Evolutionary conservation across 768 basidiomycete genomes (phyloP).

Genomic region (Pulveroboletus sp.): DNA sequence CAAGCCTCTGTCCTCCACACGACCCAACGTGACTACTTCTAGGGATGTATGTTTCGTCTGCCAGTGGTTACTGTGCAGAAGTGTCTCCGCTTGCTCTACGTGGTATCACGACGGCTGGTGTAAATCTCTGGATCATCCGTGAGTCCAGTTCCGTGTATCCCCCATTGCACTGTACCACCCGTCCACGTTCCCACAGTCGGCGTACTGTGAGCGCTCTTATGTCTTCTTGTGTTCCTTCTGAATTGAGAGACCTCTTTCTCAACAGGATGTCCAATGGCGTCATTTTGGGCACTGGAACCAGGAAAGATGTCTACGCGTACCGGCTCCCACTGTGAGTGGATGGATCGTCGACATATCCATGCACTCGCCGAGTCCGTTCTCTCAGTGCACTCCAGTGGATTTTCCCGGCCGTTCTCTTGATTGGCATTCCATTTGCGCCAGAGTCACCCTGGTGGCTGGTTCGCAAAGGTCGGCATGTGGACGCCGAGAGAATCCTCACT

Average conservation of each 20-base stretch:
- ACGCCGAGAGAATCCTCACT: conserved; percentile 18
- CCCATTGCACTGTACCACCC: not conserved
- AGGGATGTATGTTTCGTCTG: conserved; percentile 25
- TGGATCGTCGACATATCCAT: not conserved
- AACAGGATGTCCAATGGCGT: conserved; percentile 24
- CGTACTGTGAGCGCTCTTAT: conserved; percentile 15
- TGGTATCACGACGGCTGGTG: conserved; percentile 22
- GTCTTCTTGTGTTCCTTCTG: not conserved
- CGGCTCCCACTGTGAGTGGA: conserved; percentile 23
- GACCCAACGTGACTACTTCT: not conserved
- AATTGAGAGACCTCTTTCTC: not conserved
- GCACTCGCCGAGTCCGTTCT: not conserved
- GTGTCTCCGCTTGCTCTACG: conserved; percentile 27
- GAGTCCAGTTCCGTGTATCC: not conserved
- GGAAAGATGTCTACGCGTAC: conserved; percentile 22
- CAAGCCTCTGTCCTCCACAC: too few relatives aligned
- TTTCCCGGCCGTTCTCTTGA: conserved; percentile 28
- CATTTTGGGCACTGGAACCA: conserved; percentile 20
- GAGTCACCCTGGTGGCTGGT: conserved; percentile 35
- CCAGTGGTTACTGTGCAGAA: conserved; percentile 25
- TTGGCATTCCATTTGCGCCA: conserved; percentile 30
- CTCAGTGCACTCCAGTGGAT: conserved; percentile 30
- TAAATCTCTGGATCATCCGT: conserved; percentile 26
- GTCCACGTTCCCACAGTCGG: conserved; percentile 10
- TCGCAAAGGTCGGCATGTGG: conserved; percentile 24